phyloP scores from a whole-genome alignment of 148 eudicot species.

The Camellia japonica region DNA sequence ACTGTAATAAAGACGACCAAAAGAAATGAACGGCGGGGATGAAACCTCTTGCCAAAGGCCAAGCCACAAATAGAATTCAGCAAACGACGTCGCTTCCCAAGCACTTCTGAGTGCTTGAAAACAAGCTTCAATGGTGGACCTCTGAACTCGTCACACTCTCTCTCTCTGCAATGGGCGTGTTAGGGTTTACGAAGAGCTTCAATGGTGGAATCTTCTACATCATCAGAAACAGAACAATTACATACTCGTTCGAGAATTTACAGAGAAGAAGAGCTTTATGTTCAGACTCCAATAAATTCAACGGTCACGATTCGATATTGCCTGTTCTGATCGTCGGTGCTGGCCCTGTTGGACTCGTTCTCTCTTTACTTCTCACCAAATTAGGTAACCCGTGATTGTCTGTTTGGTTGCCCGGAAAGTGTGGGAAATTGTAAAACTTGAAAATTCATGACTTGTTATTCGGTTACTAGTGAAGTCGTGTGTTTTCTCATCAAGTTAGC shows the following conservation, averaged over 20 bases:
- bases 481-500: not conserved
- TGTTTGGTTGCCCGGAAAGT: slow-evolving; percentile 14
- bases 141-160: not conserved
- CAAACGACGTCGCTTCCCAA: too few relatives aligned
- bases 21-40: too few relatives aligned
- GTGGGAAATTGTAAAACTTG: not conserved
- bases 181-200: slow-evolving; percentile 24
- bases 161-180: slow-evolving; percentile 23
- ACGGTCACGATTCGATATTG: slow-evolving; percentile 37
- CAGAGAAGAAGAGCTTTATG: slow-evolving; percentile 33
- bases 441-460: not conserved
- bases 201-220: slow-evolving; percentile 3
- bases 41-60: too few relatives aligned
- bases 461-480: not conserved
- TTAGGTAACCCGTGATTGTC: slow-evolving; percentile 43
- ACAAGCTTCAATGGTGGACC: not conserved
- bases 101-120: not conserved
- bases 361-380: slow-evolving; percentile 79
- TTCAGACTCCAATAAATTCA: slow-evolving; percentile 23
- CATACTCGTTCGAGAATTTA: not conserved
- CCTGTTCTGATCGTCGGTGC: slow-evolving; percentile 96
- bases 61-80: too few relatives aligned
- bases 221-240: slow-evolving; percentile 8
- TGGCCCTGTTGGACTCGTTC: slow-evolving; percentile 90
- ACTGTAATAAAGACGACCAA: too few relatives aligned